These are phyloP conservation scores for Mycena galericulata DNA, from an alignment of 768 basidiomycete species.

Conservation along the genomic window DNA sequence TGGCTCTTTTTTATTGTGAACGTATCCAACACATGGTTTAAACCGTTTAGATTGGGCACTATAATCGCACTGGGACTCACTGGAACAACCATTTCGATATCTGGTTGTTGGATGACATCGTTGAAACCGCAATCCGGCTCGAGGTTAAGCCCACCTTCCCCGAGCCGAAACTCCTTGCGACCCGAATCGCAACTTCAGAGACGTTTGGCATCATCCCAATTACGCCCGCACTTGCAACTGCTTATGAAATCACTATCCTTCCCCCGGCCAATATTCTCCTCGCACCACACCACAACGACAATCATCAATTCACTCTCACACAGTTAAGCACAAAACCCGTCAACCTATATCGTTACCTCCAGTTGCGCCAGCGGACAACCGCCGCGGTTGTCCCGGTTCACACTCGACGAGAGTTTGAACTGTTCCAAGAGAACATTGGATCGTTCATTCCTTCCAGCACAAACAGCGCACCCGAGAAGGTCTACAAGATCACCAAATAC, in stretches of 20 bases:
- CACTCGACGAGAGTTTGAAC: constrained; percentile 25
- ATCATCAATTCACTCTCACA: constrained; percentile 7
- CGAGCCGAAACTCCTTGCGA: constrained; percentile 28
- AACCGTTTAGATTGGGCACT: constrained; percentile 28
- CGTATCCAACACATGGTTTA: not conserved
- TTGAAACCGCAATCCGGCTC: constrained; percentile 23
- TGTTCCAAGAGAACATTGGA: constrained; percentile 8
- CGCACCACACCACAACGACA: constrained; percentile 18
- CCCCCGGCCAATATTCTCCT: constrained; percentile 1
- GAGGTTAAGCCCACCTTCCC: constrained; percentile 26
- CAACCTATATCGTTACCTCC: constrained; percentile 29
- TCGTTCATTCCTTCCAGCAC: not conserved
- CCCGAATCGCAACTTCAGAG: constrained; percentile 32
- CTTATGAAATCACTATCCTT: constrained; percentile 15
- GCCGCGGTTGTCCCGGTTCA: constrained; percentile 28
- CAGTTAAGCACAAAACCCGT: constrained; percentile 21
- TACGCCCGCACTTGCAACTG: constrained; percentile 7
- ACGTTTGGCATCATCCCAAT: constrained; percentile 31
- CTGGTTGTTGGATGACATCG: constrained; percentile 34
- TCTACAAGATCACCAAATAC: constrained; percentile 26
- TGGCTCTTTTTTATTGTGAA: not conserved
- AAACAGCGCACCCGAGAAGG: constrained; percentile 7
- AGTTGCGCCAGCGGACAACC: constrained; percentile 28
- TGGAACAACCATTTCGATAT: constrained; percentile 29
- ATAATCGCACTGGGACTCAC: constrained; percentile 24